Base-by-base conservation (phyloP, 306 rosid genomes). In the Corylus heterophylla region DNA sequence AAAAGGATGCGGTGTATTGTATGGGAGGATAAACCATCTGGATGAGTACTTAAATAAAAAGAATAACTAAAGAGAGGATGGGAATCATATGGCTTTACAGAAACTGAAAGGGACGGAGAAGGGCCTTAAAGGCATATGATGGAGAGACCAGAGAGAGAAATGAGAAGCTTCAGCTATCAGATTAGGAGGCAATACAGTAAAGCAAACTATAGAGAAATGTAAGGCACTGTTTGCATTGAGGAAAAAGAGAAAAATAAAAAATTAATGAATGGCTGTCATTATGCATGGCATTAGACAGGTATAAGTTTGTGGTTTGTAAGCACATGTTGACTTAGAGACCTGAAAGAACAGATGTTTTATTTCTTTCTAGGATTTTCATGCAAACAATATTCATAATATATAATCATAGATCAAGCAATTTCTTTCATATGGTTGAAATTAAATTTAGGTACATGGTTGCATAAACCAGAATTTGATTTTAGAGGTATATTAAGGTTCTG, bases 401-500 rank as follows among this genome's bases (percentile, higher is more conserved):
- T 37, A 64, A 8, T 35, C 10, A 67, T 39, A 42, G 7, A 37
- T 42, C 72, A 67, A 37, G 50, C 22, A 39, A 42, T 8, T 3
- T 67, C 17, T 69, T 69, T 67, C 54, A 80, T 54, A 25, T 75
- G 62, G 39, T 47, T 39, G 13, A 17, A 9, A 58, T 10, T 58
- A 77, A 44, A 20, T 71, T 12, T 62, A 29, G 52, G 48, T 50
- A n/a, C 51, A 64, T 64, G 12, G 4, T 51, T 62, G 74, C 74
- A 51, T 51, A 37, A 54, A 51, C 16, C 35, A 55, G 35, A 27
- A 67, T 18, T 49, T 73, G 31, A 66, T 76, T 81, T 42, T 42
- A 66, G 7, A 27, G 48, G 66, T 45, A 62, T 79, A 31, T 12
- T n/a, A 54, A 63, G 63, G 52, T 79, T 59, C 75, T 47, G 59